A percentile compares a stretch with the other conserved stretches of the same genome.
Conservation (phyloP, 345 rosid genomes). For the Euclidium syriacum region DNA sequence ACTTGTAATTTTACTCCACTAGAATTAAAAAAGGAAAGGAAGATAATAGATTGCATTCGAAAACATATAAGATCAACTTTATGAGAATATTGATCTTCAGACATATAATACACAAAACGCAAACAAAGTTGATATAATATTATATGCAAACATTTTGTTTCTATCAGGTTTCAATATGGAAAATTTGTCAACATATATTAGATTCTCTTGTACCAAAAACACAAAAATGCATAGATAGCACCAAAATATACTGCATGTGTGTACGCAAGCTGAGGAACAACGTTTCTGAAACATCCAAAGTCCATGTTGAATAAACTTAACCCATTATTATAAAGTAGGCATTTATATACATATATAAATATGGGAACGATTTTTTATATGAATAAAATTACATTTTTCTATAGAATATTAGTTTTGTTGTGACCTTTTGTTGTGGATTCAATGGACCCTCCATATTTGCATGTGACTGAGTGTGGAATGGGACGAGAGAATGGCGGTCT, state of each 20-base stretch:
- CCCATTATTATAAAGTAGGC: neutral
- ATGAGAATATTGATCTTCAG: neutral
- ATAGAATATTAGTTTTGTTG: slow-evolving; percentile 25
- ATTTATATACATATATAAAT: neutral
- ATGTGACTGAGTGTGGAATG: slow-evolving; percentile 33
- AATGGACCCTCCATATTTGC: slow-evolving; percentile 36
- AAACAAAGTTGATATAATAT: slow-evolving; percentile 1
- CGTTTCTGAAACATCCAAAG: slow-evolving; percentile 25
- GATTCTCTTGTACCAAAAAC: slow-evolving; percentile 30
- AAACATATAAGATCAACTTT: neutral
- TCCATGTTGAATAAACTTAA: slow-evolving; percentile 27
- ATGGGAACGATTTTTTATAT: slow-evolving; percentile 12
- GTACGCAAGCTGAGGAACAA: slow-evolving; percentile 33
- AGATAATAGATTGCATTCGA: neutral
- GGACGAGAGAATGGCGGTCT: slow-evolving; percentile 28
- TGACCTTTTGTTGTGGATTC: slow-evolving; percentile 30
- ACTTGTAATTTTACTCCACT: neutral
- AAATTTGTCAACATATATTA: slow-evolving; percentile 24
- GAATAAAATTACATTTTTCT: slow-evolving; percentile 6
- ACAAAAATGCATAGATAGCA: slow-evolving; percentile 22
- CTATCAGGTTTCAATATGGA: neutral
- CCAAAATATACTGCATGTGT: slow-evolving; percentile 36
- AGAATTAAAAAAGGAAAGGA: no score
- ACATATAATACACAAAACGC: slow-evolving; percentile 13
- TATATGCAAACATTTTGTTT: neutral